Evolutionary conservation across 345 rosid genomes (phyloP).

Genomic region (Acer saccharum): DNA sequence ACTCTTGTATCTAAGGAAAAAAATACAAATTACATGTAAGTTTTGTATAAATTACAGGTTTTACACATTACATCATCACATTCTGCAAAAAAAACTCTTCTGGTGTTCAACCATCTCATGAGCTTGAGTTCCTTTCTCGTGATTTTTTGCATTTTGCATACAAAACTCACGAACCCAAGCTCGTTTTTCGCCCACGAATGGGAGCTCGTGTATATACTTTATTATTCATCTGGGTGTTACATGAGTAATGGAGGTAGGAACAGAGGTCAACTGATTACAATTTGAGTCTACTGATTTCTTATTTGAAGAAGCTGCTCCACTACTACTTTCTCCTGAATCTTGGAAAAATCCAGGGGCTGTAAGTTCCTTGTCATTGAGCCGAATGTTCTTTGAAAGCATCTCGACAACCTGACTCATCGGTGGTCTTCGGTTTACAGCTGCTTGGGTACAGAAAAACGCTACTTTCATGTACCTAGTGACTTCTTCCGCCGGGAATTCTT

Average conservation of each 20-base stretch:
- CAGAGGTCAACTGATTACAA: conserved; percentile 47
- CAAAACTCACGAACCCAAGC: not conserved
- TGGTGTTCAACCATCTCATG: not conserved
- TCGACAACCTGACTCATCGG: conserved; percentile 64
- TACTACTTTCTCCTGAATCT: conserved; percentile 23
- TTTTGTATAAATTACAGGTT: not conserved
- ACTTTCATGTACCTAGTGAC: conserved; percentile 57
- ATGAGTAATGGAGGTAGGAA: conserved; percentile 55
- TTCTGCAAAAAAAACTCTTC: not conserved
- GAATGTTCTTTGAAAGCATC: conserved; percentile 55
- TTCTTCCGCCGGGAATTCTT: conserved; percentile 51
- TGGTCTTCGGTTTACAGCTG: conserved; percentile 54
- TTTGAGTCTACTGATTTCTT: conserved; percentile 38
- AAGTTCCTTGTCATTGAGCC: conserved; percentile 53
- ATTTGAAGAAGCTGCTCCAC: conserved; percentile 23
- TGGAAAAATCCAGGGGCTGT: conserved; percentile 65
- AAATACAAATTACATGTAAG: not conserved
- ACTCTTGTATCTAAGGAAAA: not conserved
- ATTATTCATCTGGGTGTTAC: conserved; percentile 54
- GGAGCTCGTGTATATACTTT: not conserved
- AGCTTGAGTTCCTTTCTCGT: not conserved
- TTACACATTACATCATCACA: not conserved
- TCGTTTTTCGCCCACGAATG: not conserved
- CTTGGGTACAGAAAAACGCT: conserved; percentile 75
- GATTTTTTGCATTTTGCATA: not conserved